Evolutionary conservation across 2,329 filamentous ascomycete genomes (phyloP), one percentile per base, ranked within the genome.

Genomic region (Cladophialophora yegresii): DNA sequence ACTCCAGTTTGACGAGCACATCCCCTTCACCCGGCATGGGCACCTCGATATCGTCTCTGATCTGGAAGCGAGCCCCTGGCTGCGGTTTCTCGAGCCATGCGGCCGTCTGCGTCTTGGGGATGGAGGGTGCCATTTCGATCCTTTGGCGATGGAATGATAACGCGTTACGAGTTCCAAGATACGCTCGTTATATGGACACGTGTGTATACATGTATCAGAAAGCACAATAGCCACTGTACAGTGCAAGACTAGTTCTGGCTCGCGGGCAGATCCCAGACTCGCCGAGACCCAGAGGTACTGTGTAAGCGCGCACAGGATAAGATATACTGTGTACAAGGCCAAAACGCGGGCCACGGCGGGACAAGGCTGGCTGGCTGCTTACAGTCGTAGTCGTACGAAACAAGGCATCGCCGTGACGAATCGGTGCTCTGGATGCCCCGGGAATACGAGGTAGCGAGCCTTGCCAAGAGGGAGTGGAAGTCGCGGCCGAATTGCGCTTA

Each of bases 1-100:
- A 81, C 65, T 82, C 79, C 9, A 81, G 72, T 63, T 81, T 81
- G 45, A 82, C 74, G 13, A 82, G 74, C n/a, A 82, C 64, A 61
- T 82, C 78, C 3, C 77, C 75, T 1, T 75, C 65, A 4, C 69
- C 69, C 0, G 79, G 79, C 5, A 68, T 67, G 20, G 80, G 76
- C 1, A 81, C 73, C 2, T 74, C 71, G 4, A 75, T 70, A 32
- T 73, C 75, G 26, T 74, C 63, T 32, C 75, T 71, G 63, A 78
- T 74, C n/a, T 73, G 67, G n/a, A 77, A 72, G 33, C 72, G 72
- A 43, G 76, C 76, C 32, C 72, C 66, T 4, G 74, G 73, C 16
- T 73, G 71, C 0, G 77, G 76, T 50, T 72, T 70, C 16, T 77
- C 73, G 40, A 79, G 74, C 75, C 76, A 76, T 23, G 72, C 76